These are phyloP conservation scores for Musa balbisiana DNA, from an alignment of 202 grass and related monocot species.

Conservation along the genomic window DNA sequence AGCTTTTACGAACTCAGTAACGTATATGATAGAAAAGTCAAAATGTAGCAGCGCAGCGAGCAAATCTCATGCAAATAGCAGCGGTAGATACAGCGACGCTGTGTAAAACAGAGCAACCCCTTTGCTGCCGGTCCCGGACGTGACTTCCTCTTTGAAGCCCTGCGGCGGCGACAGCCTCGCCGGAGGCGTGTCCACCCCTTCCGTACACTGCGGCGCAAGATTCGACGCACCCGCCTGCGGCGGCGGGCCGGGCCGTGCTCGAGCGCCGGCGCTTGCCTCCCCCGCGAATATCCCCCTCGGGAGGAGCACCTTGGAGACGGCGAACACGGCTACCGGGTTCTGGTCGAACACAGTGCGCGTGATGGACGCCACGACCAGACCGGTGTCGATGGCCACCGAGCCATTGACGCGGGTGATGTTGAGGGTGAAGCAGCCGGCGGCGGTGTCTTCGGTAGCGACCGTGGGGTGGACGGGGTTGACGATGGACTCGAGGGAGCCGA, in stretches of 20 bases:
- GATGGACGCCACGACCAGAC: constrained; percentile 82
- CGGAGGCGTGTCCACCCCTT: constrained; percentile 28
- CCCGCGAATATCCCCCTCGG: constrained; percentile 71
- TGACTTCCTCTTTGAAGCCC: constrained; percentile 16
- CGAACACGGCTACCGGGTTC: constrained; percentile 84
- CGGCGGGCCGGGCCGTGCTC: background rate
- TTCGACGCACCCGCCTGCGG: background rate
- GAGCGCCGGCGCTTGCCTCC: background rate
- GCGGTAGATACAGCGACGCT: constrained; percentile 44
- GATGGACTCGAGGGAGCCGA: constrained; percentile 88
- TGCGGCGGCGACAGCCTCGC: constrained; percentile 51
- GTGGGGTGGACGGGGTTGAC: constrained; percentile 96
- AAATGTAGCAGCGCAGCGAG: background rate
- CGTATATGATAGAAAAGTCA: no score
- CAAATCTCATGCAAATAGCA: constrained; percentile 57
- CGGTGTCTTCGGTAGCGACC: constrained; percentile 61
- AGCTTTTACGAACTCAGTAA: constrained; percentile 36
- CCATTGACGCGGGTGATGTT: constrained; percentile 92
- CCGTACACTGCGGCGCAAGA: constrained; percentile 25
- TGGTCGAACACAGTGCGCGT: constrained; percentile 92
- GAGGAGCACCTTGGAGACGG: constrained; percentile 79
- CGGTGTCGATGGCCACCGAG: constrained; percentile 91
- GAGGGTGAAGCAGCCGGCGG: constrained; percentile 75
- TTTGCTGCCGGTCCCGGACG: background rate
- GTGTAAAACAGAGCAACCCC: constrained; percentile 36